Evolutionary conservation across 2,329 filamentous ascomycete genomes (phyloP), one percentile per base, ranked within the genome.

Genomic region (Graphiopsis chlorocephala): DNA sequence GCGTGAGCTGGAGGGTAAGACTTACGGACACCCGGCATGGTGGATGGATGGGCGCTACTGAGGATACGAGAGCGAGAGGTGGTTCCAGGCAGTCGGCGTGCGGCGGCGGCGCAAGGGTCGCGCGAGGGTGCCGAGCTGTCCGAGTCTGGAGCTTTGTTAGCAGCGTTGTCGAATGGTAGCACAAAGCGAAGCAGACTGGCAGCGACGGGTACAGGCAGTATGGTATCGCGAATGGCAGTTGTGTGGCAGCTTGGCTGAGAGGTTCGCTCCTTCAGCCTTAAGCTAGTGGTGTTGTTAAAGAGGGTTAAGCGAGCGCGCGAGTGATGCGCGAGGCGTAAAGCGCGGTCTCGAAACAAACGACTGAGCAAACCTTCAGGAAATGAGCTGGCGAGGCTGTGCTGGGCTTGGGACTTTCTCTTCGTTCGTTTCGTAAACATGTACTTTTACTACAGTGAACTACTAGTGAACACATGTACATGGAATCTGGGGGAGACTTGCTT

Each of bases 1-100:
- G 38, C n/a, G 38, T 10, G 38, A 45, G 38, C 48, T 25, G 26
- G 28, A 56, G 23, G 28, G 23, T 33, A 25, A 23, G 31, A 68
- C 67, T 63, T 62, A 68, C 67, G 65, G 33, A 67, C 67, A 29
- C 67, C 67, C 23, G 64, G 68, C 66, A 66, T 68, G 61, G 29
- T 45, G 42, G 15, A 45, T 29, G 55, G 55, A 45, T 45, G 55
- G 20, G 35, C 23, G 23, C 55, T 42, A 42, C 33, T 58, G 35
- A 58, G 20, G 31, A 28, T 45, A 58, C 20, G 55, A 25, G 15
- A 15, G 55, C 29, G 14, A n/a, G 55, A 56, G 29, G 31, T 15
- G 3, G 23, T 28, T 28, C 15, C 26, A 31, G 50, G 20, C 26
- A 31, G 25, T 15, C 50, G 50, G 29, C 50, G 12, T 53, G 50